Evolutionary conservation across 805 yeast genomes (phyloP).

Genomic region (Wickerhamomyces kurtzmanii): DNA sequence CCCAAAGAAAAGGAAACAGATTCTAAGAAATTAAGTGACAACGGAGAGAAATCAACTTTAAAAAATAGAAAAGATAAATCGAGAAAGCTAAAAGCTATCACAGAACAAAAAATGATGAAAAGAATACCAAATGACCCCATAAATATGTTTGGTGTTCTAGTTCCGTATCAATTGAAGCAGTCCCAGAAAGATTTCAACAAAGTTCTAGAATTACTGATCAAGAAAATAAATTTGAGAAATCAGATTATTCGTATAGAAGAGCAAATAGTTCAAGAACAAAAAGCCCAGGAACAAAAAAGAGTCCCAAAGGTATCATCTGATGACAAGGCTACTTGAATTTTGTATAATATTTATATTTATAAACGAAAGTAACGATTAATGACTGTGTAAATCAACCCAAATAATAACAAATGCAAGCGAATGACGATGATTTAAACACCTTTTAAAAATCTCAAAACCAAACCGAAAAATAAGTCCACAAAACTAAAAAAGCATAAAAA

Average conservation of each 20-base stretch:
- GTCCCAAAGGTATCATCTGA: no score
- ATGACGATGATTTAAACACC: no score
- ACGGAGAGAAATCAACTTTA: no score
- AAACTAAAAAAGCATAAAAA: no score
- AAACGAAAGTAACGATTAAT: no score
- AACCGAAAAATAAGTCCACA: no score
- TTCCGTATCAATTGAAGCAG: constrained; percentile 27
- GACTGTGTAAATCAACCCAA: no score
- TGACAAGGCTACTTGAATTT: no score
- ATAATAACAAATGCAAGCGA: no score
- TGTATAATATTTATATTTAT: no score
- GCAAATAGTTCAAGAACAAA: neutral
- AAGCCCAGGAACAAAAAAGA: no score
- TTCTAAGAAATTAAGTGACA: constrained; percentile 1
- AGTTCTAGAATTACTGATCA: constrained; percentile 16
- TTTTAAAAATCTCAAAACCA: no score
- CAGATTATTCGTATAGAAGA: neutral
- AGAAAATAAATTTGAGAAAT: constrained; percentile 1
- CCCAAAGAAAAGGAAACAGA: constrained; percentile 1
- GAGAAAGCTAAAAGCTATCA: neutral
- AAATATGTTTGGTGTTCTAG: constrained; percentile 38
- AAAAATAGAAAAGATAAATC: constrained; percentile 6
- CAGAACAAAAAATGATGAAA: constrained; percentile 1
- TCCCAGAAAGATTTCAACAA: constrained; percentile 27
- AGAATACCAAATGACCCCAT: constrained; percentile 22